Evolutionary conservation across 768 basidiomycete genomes (phyloP), one percentile per base, ranked within the genome.

Genomic region (Rhizopogon roseolus): DNA sequence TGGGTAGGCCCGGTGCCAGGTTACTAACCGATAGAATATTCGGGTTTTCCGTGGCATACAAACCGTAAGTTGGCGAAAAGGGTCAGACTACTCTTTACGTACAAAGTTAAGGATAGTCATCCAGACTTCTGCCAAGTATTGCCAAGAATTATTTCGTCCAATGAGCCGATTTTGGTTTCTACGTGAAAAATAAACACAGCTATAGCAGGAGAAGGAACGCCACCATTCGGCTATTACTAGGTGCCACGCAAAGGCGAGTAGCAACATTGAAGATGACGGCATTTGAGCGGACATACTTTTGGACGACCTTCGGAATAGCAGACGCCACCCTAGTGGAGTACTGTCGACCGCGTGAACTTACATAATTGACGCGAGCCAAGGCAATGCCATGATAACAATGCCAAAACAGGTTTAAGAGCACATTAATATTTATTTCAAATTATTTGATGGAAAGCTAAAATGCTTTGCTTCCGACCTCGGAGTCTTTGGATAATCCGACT

Each of bases 41-140:
- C 52, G 55, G 22, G 60, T 58, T 19, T 27, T 42, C 38, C 55
- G 45, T 44, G 46, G 52, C 43, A 56, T 28, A 56, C 28, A 16
- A 49, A 56, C 52, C 40, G 40, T 51, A 40, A 57, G 32, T n/a
- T 29, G 51, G 54, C 54, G 54, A 4, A 46, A 51, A 63, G 62
- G 64, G 64, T 66, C 59, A 38, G 34, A 7, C 34, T 51, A 38
- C 37, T 10, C 19, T 42, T 66, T 65, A 66, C 65, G 67, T 66
- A 56, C 46, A 50, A 32, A 13, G 55, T 45, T 9, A 56, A 41
- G 46, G 42, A 54, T 46, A 44, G 6, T 25, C 55, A 52, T 34
- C 42, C 54, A 16, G 6, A 17, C 28, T 25, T 6, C 22, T 16
- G 25, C 46, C 22, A 22, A 22, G 22, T 22, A 22, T 50, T 51